A percentile compares a stretch with the other conserved stretches of the same genome.
Evolutionary conservation across 768 basidiomycete genomes (phyloP).

Genomic region (Sarcomyxa edulis): DNA sequence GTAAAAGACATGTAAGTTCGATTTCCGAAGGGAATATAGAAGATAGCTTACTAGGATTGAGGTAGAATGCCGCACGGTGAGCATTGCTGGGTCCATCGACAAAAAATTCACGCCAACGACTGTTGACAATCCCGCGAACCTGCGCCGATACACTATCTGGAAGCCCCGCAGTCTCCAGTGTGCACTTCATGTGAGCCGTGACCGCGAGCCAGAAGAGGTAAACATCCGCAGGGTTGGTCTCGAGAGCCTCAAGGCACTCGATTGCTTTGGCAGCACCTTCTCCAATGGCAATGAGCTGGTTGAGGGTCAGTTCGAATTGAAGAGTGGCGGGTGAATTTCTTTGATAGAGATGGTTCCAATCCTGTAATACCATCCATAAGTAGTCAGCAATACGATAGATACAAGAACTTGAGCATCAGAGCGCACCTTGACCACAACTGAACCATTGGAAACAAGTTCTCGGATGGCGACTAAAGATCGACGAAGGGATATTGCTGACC

Average conservation of each 20-base stretch:
- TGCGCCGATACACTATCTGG: neutral
- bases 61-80: slow-evolving; percentile 2
- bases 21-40: neutral
- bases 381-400: neutral
- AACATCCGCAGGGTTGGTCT: slow-evolving; percentile 13
- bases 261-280: slow-evolving; percentile 13
- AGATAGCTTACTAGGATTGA: slow-evolving; percentile 4
- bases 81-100: slow-evolving; percentile 1
- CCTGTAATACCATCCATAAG: neutral
- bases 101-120: slow-evolving; percentile 1
- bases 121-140: slow-evolving; percentile 1
- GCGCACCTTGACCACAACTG: too few relatives aligned
- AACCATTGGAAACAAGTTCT: slow-evolving; percentile 1
- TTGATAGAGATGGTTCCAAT: neutral
- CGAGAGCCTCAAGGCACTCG: slow-evolving; percentile 13
- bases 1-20: neutral
- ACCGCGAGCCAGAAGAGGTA: slow-evolving; percentile 14
- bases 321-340: neutral
- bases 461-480: slow-evolving; percentile 9
- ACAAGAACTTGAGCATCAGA: neutral
- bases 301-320: neutral
- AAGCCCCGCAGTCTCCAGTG: neutral
- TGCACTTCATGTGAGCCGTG: slow-evolving; percentile 4
- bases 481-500: slow-evolving; percentile 11
- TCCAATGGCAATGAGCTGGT: slow-evolving; percentile 7